Evolutionary conservation across 768 basidiomycete genomes (phyloP).

Genomic region (Termitomyces sp.): DNA sequence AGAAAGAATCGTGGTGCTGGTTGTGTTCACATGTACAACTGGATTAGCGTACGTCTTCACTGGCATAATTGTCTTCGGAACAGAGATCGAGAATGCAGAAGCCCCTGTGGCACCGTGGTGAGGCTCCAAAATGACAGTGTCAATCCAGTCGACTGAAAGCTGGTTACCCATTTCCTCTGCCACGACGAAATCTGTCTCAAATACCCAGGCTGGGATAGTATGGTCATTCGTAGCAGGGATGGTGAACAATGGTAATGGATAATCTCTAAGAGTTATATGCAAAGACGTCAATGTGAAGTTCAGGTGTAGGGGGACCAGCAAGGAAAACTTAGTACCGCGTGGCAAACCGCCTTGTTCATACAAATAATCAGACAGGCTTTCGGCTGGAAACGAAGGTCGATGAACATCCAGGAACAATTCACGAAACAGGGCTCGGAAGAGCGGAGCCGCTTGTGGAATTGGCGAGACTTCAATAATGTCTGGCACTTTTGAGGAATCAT

Average conservation of each 20-base stretch:
- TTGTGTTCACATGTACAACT: conserved; percentile 58
- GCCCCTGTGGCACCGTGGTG: conserved; percentile 48
- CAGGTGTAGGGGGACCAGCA: conserved; percentile 81
- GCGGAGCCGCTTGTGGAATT: conserved; percentile 44
- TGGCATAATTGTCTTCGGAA: conserved; percentile 93
- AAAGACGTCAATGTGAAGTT: conserved; percentile 60
- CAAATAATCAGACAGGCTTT: conserved; percentile 58
- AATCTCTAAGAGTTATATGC: conserved; percentile 71
- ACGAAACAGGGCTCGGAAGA: conserved; percentile 62
- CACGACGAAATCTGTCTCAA: conserved; percentile 76
- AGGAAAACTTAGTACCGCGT: conserved; percentile 61
- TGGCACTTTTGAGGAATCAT: conserved; percentile 26
- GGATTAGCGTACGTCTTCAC: conserved; percentile 90
- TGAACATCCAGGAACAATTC: conserved; percentile 53
- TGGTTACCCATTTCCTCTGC: conserved; percentile 80
- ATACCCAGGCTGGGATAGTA: conserved; percentile 45
- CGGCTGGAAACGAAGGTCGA: conserved; percentile 53
- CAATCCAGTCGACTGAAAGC: conserved; percentile 65
- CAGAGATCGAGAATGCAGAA: conserved; percentile 47
- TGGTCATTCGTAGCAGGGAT: conserved; percentile 47
- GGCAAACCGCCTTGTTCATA: conserved; percentile 61
- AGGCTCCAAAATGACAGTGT: conserved; percentile 58
- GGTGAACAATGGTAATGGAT: conserved; percentile 81
- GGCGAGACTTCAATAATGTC: conserved; percentile 39
- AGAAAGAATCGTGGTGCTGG: conserved; percentile 64